Conservation (phyloP, 305 asterid genomes). For the Solanum hybrid region DNA sequence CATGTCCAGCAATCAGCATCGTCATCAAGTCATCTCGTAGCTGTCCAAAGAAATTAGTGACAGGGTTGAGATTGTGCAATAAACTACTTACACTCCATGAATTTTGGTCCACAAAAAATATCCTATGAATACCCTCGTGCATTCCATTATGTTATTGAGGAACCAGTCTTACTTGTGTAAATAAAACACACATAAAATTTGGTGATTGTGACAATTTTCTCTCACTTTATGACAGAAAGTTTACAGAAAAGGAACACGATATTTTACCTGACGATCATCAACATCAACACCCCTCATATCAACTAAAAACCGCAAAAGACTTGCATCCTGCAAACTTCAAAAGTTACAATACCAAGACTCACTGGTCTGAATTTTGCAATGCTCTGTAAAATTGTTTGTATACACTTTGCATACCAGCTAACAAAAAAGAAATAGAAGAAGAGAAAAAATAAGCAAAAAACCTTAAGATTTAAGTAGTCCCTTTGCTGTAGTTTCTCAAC, state of each 20-base stretch:
- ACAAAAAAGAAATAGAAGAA: background rate
- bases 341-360: constrained; percentile 31
- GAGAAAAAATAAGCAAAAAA: background rate
- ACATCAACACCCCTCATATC: constrained; percentile 98
- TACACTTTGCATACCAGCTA: background rate
- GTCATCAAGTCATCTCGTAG: constrained; percentile 96
- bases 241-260: constrained; percentile 5
- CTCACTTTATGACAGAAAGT: background rate
- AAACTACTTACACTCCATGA: background rate
- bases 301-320: constrained; percentile 90
- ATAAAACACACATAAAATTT: background rate
- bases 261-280: constrained; percentile 90
- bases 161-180: background rate
- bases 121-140: background rate
- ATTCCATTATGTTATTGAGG: background rate
- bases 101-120: background rate
- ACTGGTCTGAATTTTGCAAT: constrained; percentile 15
- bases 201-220: background rate
- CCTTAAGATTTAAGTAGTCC: constrained; percentile 84
- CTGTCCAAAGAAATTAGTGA: constrained; percentile 31
- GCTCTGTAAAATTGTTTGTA: background rate
- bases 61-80: background rate
- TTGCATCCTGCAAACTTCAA: constrained; percentile 89
- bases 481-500: constrained; percentile 94
- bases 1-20: constrained; percentile 98